phyloP scores from a whole-genome alignment of 129 eudicot genomes.

The Flaveria robusta region DNA sequence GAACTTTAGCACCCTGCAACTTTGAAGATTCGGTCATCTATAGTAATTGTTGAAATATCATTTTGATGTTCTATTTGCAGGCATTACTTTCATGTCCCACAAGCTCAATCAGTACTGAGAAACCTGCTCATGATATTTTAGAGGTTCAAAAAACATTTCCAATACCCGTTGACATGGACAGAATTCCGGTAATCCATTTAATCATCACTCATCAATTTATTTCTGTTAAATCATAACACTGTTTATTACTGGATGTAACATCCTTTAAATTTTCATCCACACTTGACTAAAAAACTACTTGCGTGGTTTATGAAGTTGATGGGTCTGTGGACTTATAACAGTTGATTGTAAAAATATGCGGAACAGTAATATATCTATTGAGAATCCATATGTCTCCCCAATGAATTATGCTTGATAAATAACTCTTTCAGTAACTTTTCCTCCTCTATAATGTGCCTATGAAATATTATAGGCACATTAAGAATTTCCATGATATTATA shows the following conservation, averaged over 20 bases:
- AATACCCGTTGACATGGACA: slow-evolving; percentile 49
- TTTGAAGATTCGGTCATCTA: slow-evolving; percentile 8
- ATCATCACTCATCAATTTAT: not conserved
- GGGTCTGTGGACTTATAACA: not conserved
- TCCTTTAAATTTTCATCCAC: not conserved
- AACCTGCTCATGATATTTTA: slow-evolving; percentile 52
- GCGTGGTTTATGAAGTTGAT: slow-evolving; percentile 1
- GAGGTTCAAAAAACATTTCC: slow-evolving; percentile 77
- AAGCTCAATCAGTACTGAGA: slow-evolving; percentile 65
- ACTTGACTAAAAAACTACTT: not conserved
- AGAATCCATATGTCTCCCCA: not conserved
- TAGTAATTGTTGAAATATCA: not conserved
- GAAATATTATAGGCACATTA: not conserved
- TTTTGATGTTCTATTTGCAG: slow-evolving; percentile 34
- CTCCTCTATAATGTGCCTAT: not conserved
- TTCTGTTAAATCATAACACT: not conserved
- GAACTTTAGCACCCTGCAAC: not conserved
- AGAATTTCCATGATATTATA: not conserved
- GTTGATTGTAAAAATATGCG: too few relatives aligned
- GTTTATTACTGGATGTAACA: not conserved
- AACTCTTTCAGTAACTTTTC: not conserved
- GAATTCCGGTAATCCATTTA: slow-evolving; percentile 51
- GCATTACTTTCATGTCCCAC: slow-evolving; percentile 84
- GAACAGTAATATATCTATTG: too few relatives aligned
- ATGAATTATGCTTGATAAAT: not conserved